Percentiles rank a stretch among this genome's conserved stretches.
Evolutionary conservation across 148 eudicot genomes (phyloP).

Genomic region (Camellia lanceoleosa): DNA sequence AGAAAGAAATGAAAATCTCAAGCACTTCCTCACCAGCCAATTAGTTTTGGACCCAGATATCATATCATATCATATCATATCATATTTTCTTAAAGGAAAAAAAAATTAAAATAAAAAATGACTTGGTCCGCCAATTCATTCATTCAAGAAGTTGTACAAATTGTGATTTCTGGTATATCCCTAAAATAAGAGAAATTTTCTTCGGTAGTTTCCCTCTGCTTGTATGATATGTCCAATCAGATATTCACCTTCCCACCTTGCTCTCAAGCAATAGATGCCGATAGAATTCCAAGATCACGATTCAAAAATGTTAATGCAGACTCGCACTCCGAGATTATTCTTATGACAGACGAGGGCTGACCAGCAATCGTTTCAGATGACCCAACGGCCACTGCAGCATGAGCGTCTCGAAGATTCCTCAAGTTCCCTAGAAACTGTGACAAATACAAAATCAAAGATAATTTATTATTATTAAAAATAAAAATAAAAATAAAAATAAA

Average conservation of each 20-base stretch:
- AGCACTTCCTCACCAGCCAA: too few species aligned
- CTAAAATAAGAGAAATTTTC: not conserved
- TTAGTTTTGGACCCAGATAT: too few species aligned
- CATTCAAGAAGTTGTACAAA: not conserved
- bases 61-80: too few species aligned
- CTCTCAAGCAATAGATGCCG: constrained; percentile 89
- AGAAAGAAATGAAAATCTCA: too few species aligned
- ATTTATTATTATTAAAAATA: not conserved
- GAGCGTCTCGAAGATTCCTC: constrained; percentile 89
- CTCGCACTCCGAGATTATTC: constrained; percentile 93
- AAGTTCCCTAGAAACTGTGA: constrained; percentile 83
- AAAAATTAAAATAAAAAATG: too few species aligned
- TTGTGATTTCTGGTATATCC: not conserved
- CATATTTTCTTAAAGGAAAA: too few species aligned
- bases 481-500: too few species aligned
- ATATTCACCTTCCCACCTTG: constrained; percentile 40
- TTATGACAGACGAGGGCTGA: constrained; percentile 79
- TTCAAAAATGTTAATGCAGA: constrained; percentile 78
- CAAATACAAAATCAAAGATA: constrained; percentile 7
- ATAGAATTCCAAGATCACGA: constrained; percentile 88
- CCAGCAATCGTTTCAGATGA: constrained; percentile 83
- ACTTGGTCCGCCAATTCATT: not conserved
- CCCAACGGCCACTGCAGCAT: constrained; percentile 86
- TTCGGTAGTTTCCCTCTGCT: not conserved
- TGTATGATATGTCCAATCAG: constrained; percentile 2